A percentile compares a stretch with the other conserved stretches of the same genome.
These are phyloP conservation scores for Venturia pyrina DNA, from an alignment of 2,329 filamentous ascomycete species.

Conservation along the genomic window DNA sequence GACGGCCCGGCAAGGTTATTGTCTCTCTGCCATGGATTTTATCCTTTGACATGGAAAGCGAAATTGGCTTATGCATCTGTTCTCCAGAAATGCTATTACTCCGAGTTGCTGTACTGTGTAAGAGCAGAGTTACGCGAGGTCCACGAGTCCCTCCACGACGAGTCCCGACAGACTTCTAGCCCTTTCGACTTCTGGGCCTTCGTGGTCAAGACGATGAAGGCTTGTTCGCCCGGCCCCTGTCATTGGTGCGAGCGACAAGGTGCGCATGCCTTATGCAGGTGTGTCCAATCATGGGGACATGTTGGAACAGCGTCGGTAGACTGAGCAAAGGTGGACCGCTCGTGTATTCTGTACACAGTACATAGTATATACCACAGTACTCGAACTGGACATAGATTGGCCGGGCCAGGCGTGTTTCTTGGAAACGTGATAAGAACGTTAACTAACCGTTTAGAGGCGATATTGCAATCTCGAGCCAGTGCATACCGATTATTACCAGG, in stretches of 20 bases:
- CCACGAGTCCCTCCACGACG: too few relatives aligned
- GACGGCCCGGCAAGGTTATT: not conserved
- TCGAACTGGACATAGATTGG: not conserved
- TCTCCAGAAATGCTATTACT: too few relatives aligned
- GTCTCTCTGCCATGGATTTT: too few relatives aligned
- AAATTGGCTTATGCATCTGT: not conserved
- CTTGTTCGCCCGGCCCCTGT: not conserved
- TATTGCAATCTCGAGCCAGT: conserved; percentile 1
- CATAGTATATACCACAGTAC: too few relatives aligned
- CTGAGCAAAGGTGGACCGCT: not conserved
- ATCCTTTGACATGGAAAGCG: too few relatives aligned
- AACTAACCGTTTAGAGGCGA: not conserved
- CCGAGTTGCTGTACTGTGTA: not conserved
- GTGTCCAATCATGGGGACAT: not conserved
- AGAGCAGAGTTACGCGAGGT: not conserved
- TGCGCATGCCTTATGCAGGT: not conserved
- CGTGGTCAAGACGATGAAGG: not conserved
- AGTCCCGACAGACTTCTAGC: not conserved
- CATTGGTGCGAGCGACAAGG: not conserved
- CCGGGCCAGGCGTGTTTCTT: not conserved
- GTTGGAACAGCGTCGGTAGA: not conserved
- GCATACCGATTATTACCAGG: not conserved
- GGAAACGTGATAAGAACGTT: not conserved
- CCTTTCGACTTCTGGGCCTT: not conserved
- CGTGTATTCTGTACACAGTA: not conserved